Conservation (phyloP, 495 filamentous ascomycete genomes). For the Clohesyomyces aquaticus region DNA sequence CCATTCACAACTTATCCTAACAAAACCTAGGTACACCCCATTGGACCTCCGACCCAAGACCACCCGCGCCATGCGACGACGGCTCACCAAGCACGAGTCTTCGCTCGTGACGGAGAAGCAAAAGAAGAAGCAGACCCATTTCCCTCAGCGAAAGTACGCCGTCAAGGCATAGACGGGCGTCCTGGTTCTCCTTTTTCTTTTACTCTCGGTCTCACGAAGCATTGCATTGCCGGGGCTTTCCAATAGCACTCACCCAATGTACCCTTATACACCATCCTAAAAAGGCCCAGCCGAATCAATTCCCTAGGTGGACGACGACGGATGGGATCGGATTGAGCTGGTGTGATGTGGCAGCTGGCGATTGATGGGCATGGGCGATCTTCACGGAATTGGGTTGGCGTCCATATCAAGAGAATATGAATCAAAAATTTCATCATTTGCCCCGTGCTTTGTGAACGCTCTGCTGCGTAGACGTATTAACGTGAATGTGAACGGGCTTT, state of each 20-base stretch:
- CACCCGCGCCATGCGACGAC: constrained; percentile 92
- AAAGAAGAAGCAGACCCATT: constrained; percentile 92
- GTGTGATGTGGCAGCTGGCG: constrained; percentile 8
- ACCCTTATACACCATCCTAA: constrained; percentile 33
- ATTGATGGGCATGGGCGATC: constrained; percentile 28
- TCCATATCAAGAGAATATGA: constrained; percentile 37
- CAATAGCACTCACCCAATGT: constrained; percentile 37
- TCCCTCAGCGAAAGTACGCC: constrained; percentile 97
- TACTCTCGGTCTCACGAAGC: constrained; percentile 32
- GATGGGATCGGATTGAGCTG: constrained; percentile 13
- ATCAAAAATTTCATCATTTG: constrained; percentile 35
- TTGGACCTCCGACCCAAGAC: constrained; percentile 96
- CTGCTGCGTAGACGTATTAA: neutral
- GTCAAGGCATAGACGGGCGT: constrained; percentile 76
- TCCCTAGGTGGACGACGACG: constrained; percentile 5
- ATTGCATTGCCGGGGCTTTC: constrained; percentile 40
- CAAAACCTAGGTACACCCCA: constrained; percentile 20
- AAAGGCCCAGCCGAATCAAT: constrained; percentile 13
- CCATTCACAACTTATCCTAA: constrained; percentile 8
- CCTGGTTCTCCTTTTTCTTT: constrained; percentile 28
- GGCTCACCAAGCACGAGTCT: constrained; percentile 87
- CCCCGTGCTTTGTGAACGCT: neutral
- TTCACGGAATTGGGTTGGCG: constrained; percentile 37
- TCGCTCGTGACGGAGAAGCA: constrained; percentile 80
- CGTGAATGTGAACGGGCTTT: too few relatives aligned